These are phyloP conservation scores for Chalaropsis ovoidea DNA, from an alignment of 2,329 filamentous ascomycete genomes.

Conservation along the genomic window DNA sequence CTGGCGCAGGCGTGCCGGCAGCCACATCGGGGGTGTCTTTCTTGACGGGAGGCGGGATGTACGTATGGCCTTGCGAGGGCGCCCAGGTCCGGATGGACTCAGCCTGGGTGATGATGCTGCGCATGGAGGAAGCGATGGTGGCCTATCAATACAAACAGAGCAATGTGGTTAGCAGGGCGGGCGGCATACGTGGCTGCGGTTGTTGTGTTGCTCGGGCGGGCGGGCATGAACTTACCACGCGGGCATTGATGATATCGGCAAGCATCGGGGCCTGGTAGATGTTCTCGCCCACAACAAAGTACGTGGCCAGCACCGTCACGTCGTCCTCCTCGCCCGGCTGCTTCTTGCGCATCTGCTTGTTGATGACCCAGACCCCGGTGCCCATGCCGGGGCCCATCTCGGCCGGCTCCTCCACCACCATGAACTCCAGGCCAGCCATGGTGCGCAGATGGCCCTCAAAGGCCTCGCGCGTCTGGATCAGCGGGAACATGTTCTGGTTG, in stretches of 20 bases:
- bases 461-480: slow-evolving; percentile 50
- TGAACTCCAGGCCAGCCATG: slow-evolving; percentile 58
- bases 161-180: not conserved
- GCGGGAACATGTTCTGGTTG: slow-evolving; percentile 48
- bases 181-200: not conserved
- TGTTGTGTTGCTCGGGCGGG: not conserved
- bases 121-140: slow-evolving; percentile 46
- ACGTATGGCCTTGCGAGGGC: slow-evolving; percentile 45
- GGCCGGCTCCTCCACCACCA: slow-evolving; percentile 55
- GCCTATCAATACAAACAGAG: slow-evolving; percentile 33
- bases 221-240: slow-evolving; percentile 41
- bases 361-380: slow-evolving; percentile 59
- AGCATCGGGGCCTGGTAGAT: slow-evolving; percentile 57
- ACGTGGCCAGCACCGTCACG: slow-evolving; percentile 48
- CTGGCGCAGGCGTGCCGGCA: slow-evolving; percentile 28
- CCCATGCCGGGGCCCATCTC: slow-evolving; percentile 55
- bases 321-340: slow-evolving; percentile 47
- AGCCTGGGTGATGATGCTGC: slow-evolving; percentile 43
- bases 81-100: slow-evolving; percentile 46
- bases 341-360: slow-evolving; percentile 56
- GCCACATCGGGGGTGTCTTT: slow-evolving; percentile 28
- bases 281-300: slow-evolving; percentile 56
- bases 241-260: slow-evolving; percentile 48
- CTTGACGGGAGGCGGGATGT: slow-evolving; percentile 35
- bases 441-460: slow-evolving; percentile 53